A percentile compares a stretch with the other conserved stretches of the same genome.
Evolutionary conservation across 2,329 filamentous ascomycete genomes (phyloP).

Genomic region (Eutypella sp.): DNA sequence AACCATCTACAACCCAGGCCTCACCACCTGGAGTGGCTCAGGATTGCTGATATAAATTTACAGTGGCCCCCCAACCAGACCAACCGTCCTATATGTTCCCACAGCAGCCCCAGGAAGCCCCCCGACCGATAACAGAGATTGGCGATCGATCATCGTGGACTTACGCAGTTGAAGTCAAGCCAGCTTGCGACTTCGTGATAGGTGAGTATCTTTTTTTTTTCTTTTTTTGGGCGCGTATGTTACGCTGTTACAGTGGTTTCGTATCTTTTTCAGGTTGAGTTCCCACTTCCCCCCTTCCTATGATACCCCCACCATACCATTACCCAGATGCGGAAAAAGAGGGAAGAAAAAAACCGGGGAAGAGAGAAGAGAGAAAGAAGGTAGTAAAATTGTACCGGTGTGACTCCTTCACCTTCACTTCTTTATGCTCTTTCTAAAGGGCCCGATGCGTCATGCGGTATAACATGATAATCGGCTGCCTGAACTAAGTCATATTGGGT

Average conservation of each 20-base stretch:
- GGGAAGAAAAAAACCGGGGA: no score
- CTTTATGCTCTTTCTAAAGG: no score
- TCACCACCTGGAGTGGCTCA: neutral
- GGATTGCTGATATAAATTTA: neutral
- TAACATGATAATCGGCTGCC: no score
- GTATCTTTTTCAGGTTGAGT: neutral
- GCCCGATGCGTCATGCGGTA: no score
- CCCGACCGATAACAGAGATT: neutral
- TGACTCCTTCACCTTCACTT: no score
- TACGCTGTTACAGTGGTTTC: constrained; percentile 1
- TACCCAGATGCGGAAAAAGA: no score
- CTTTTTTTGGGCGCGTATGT: constrained; percentile 1
- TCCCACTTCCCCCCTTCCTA: neutral
- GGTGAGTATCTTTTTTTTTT: constrained; percentile 12
- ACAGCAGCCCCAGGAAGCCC: neutral
- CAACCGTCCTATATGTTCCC: no score
- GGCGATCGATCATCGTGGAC: constrained; percentile 18
- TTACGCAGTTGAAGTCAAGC: constrained; percentile 23
- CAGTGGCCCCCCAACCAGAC: neutral
- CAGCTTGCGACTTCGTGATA: constrained; percentile 9
- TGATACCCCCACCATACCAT: no score
- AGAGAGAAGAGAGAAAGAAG: no score
- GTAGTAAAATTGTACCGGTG: no score
- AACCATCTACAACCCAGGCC: neutral
- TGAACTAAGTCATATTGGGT: no score